Percentiles rank a stretch among this genome's conserved stretches.
Conservation (phyloP, 495 filamentous ascomycete species). For the Aspergillus baeticus region DNA sequence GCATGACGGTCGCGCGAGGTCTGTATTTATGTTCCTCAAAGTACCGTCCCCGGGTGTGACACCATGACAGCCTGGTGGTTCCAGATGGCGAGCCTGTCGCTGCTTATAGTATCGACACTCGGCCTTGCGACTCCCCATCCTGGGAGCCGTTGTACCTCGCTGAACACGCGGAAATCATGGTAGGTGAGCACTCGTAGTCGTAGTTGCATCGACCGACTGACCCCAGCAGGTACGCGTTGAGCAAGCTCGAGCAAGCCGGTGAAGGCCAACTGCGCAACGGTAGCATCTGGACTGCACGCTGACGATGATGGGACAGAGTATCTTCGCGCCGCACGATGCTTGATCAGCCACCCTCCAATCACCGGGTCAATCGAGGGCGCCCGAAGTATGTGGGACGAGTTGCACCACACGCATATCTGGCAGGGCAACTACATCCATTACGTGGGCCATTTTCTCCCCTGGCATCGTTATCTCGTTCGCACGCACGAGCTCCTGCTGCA, state of each 20-base stretch:
- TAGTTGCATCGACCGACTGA: neutral
- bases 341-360: constrained; percentile 2
- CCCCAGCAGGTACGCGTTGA: neutral
- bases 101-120: neutral
- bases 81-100: neutral
- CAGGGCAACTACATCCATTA: constrained; percentile 6
- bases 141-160: neutral
- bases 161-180: constrained; percentile 6
- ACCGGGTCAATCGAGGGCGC: neutral
- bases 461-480: constrained; percentile 10
- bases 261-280: neutral
- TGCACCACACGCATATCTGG: constrained; percentile 5
- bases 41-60: neutral
- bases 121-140: neutral
- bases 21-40: too few species aligned
- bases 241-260: neutral
- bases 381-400: constrained; percentile 5
- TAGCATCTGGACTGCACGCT: neutral
- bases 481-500: constrained; percentile 4
- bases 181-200: neutral
- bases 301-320: neutral
- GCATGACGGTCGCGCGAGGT: too few species aligned
- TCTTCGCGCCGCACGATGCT: constrained; percentile 4
- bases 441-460: constrained; percentile 4
- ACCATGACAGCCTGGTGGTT: neutral